Evolutionary conservation across 371 early-diverging fungal species (phyloP), one percentile per base, ranked within the genome.

Genomic region (Mortierella sp.): DNA sequence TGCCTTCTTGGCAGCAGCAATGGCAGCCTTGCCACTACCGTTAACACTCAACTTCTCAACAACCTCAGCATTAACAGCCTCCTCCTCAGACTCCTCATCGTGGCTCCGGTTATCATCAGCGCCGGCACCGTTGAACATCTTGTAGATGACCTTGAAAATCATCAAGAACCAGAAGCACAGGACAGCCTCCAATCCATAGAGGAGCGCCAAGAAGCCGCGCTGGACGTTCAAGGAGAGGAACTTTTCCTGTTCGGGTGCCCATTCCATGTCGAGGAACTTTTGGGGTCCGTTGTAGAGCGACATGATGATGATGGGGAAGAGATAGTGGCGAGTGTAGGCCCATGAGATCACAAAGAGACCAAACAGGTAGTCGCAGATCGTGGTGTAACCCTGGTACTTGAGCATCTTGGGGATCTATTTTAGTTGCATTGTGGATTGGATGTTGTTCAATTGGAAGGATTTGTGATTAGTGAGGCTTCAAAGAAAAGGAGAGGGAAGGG

Each of bases 111-210:
- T 94, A 81, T 96, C 96, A 68, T 94, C 93, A 16, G 94, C 92
- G 71, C 89, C 89, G n/a, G 89, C 89, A 28, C 92, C 93, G 70
- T 88, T 90, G 73, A 95, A 81, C 71, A 96, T 93, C 74, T 92
- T 89, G 73, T 90, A 79, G 73, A 96, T 91, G 34, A 96, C 93
- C 73, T 89, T 89, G 72, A 95, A 81, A 80, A 97, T 95, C 90
- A 96, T 90, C 45, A 88, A 80, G 84, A 96, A 93, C 97, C 97
- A 97, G 79, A 94, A 95, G 70, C 95, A 82, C 74, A 96, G 90
- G 68, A 97, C 89, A 7, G 90, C 75, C 88, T 96, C 93, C 72
- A 97, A 89, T 8, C 88, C 81, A 19, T 88, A 81, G 54, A 97
- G 91, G 28, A 96, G 81, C 1, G 82, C 78, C 50, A 94, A 78